phyloP scores from a whole-genome alignment of 2,329 filamentous ascomycete genomes.

The Fusarium dimerum region DNA sequence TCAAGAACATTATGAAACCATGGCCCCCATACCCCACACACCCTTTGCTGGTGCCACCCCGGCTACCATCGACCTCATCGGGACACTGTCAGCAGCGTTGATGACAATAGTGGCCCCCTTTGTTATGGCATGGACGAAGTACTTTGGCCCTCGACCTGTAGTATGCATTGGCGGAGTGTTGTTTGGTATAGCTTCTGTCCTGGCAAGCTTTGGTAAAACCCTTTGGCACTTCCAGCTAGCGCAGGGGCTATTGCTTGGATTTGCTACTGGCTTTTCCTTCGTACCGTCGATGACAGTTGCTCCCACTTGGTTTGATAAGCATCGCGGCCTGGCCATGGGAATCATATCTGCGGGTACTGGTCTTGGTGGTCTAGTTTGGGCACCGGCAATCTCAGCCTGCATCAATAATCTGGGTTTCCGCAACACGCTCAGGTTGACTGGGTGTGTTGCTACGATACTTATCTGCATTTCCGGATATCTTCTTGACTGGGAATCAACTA shows the following conservation, averaged over 20 bases:
- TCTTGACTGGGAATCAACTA: constrained; percentile 3
- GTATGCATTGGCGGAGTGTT: not conserved
- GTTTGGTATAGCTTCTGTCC: constrained; percentile 2
- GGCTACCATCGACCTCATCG: constrained; percentile 4
- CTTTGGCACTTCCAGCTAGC: constrained; percentile 8
- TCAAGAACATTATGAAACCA: constrained; percentile 6
- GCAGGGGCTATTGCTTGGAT: constrained; percentile 3
- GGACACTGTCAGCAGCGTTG: constrained; percentile 1
- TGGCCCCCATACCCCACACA: constrained; percentile 1
- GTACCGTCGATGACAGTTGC: constrained; percentile 1
- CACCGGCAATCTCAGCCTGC: constrained; percentile 1
- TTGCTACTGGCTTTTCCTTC: constrained; percentile 3
- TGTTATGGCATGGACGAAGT: constrained; percentile 3
- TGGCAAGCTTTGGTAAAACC: constrained; percentile 2
- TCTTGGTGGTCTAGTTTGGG: constrained; percentile 6
- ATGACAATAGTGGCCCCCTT: constrained; percentile 6
- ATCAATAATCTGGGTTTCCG: constrained; percentile 2
- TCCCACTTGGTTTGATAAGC: not conserved
- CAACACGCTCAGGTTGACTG: constrained; percentile 2
- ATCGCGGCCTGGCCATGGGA: constrained; percentile 1
- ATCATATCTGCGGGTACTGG: constrained; percentile 4
- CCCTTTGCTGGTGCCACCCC: constrained; percentile 3
- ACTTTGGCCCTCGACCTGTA: not conserved
- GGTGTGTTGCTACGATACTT: not conserved
- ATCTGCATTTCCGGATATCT: not conserved